A percentile compares a stretch with the other conserved stretches of the same genome.
phyloP scores from a whole-genome alignment of 2,329 filamentous ascomycete species.

The Pyrenophora seminiperda region DNA sequence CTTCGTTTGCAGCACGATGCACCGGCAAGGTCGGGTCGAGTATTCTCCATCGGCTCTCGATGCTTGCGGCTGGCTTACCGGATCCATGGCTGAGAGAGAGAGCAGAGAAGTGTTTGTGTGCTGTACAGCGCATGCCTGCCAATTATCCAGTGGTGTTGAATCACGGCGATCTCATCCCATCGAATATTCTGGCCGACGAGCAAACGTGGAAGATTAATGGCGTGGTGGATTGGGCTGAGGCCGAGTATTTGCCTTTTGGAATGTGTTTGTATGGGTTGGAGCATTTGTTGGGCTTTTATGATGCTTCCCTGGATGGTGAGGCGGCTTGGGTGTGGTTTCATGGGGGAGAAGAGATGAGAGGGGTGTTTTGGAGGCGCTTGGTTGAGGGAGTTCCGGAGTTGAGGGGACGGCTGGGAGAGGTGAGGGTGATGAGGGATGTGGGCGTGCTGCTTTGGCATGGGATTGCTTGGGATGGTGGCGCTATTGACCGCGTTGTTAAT shows the following conservation, averaged over 20 bases:
- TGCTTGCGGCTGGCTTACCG: conserved; percentile 34
- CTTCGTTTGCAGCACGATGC: conserved; percentile 27
- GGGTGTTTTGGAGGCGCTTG: conserved; percentile 58
- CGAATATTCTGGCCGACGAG: conserved; percentile 61
- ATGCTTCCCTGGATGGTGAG: neutral
- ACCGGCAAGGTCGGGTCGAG: conserved; percentile 38
- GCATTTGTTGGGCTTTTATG: conserved; percentile 60
- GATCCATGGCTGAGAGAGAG: conserved; percentile 20
- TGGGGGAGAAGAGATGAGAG: conserved; percentile 52
- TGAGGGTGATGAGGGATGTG: conserved; percentile 56
- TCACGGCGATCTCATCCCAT: conserved; percentile 65
- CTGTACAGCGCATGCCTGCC: conserved; percentile 54
- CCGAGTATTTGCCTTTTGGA: conserved; percentile 65
- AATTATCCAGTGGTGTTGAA: conserved; percentile 62
- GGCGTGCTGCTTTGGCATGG: conserved; percentile 68
- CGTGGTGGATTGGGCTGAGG: conserved; percentile 69
- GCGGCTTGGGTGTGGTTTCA: conserved; percentile 50
- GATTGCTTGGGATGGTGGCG: conserved; percentile 66
- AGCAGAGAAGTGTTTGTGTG: conserved; percentile 20
- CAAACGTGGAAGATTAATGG: conserved; percentile 56
- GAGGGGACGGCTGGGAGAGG: conserved; percentile 37
- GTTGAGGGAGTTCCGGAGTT: conserved; percentile 46
- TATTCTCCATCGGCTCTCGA: conserved; percentile 32
- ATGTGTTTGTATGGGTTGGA: conserved; percentile 66
- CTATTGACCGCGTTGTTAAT: conserved; percentile 63